Evolutionary conservation across 1,284 basidiomycete genomes (phyloP).

Genomic region (Heterobasidion parviporum): DNA sequence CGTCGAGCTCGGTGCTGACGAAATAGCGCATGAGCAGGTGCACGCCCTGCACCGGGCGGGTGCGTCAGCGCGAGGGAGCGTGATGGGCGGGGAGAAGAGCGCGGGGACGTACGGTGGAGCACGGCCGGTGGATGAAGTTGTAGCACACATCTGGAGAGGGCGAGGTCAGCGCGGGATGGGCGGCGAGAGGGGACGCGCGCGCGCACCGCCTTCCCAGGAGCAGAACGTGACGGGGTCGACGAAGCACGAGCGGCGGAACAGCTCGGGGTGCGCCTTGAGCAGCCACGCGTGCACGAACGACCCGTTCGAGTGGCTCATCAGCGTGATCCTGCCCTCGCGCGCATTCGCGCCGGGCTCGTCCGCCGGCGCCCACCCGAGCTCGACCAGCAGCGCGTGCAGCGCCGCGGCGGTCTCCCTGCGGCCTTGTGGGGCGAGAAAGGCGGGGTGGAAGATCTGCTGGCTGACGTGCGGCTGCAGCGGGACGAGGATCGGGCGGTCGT

Average conservation of each 20-base stretch:
- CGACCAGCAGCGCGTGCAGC: slow-evolving; percentile 51
- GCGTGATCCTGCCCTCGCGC: slow-evolving; percentile 35
- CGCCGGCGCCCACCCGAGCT: slow-evolving; percentile 56
- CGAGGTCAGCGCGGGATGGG: background rate
- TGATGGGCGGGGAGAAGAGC: slow-evolving; percentile 5
- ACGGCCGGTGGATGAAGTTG: slow-evolving; percentile 76
- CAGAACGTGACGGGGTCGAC: slow-evolving; percentile 87
- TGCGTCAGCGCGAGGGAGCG: slow-evolving; percentile 1
- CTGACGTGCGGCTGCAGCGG: slow-evolving; percentile 81
- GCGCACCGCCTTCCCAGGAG: slow-evolving; percentile 80
- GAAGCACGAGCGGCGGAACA: slow-evolving; percentile 73
- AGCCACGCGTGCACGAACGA: slow-evolving; percentile 80
- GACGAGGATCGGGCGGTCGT: slow-evolving; percentile 70
- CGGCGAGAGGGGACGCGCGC: slow-evolving; percentile 27
- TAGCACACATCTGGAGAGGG: slow-evolving; percentile 65
- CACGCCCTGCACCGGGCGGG: slow-evolving; percentile 43
- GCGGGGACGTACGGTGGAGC: slow-evolving; percentile 38
- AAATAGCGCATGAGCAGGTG: slow-evolving; percentile 83
- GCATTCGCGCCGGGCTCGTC: background rate
- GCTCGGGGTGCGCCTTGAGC: slow-evolving; percentile 66
- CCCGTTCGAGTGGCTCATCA: slow-evolving; percentile 86
- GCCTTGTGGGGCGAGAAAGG: slow-evolving; percentile 63
- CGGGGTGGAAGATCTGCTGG: slow-evolving; percentile 73
- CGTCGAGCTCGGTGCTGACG: slow-evolving; percentile 77
- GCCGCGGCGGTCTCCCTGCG: slow-evolving; percentile 50